Percentiles rank a stretch among this genome's conserved stretches.
Evolutionary conservation across 73 alveolate genomes (phyloP).

Genomic region (Uronychia setigera): DNA sequence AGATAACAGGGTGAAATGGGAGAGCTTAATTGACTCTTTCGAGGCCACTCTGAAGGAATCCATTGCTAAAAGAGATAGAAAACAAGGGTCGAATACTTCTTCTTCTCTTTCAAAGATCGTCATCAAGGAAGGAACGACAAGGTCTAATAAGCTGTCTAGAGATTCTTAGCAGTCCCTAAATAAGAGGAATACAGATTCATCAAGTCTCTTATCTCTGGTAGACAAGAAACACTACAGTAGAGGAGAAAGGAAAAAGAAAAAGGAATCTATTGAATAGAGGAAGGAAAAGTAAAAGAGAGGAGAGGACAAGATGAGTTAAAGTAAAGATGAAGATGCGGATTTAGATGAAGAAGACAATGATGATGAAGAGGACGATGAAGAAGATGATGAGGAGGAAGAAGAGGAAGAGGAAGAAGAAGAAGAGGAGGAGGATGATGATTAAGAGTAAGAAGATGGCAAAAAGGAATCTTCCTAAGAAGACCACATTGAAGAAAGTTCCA

Average conservation of each 20-base stretch:
- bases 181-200: neutral
- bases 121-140: neutral
- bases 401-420: neutral
- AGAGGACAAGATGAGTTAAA: neutral
- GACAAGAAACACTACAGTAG: neutral
- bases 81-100: neutral
- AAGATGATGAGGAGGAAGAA: neutral
- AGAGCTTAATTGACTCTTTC: constrained; percentile 15
- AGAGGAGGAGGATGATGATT: neutral
- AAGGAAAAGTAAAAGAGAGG: neutral
- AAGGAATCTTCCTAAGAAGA: neutral
- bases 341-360: neutral
- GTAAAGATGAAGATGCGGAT: neutral
- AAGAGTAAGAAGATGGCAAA: neutral
- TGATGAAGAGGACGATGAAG: neutral
- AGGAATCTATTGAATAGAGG: neutral
- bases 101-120: neutral
- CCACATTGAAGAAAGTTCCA: no score
- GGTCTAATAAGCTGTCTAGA: neutral
- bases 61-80: neutral
- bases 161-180: neutral
- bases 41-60: neutral
- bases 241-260: neutral
- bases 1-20: constrained; percentile 35
- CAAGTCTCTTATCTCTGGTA: neutral